Conservation (phyloP, 192 early-diverging fungal genomes). For the Rhizophagus sp. region DNA sequence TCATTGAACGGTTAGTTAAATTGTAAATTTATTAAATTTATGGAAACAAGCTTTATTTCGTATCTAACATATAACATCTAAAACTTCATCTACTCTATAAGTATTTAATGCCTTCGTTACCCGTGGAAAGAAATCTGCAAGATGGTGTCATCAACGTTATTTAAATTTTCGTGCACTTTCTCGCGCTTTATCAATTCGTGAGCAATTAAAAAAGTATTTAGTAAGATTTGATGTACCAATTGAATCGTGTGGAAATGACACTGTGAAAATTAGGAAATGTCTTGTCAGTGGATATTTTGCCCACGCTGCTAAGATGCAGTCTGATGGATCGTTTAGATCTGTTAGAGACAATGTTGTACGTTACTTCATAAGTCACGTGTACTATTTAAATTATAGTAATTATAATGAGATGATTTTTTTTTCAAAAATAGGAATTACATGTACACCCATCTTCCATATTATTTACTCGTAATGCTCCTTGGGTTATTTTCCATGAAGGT, state of each 20-base stretch:
- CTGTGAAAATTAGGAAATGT: slow-evolving; percentile 60
- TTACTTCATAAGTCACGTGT: neutral
- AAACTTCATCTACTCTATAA: slow-evolving; percentile 22
- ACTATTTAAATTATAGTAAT: no score
- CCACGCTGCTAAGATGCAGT: slow-evolving; percentile 67
- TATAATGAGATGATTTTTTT: no score
- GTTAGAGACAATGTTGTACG: slow-evolving; percentile 60
- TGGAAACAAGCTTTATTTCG: no score
- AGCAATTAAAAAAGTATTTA: slow-evolving; percentile 83
- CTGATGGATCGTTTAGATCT: slow-evolving; percentile 68
- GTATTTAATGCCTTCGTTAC: slow-evolving; percentile 79
- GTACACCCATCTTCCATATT: slow-evolving; percentile 93
- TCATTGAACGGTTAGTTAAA: slow-evolving; percentile 46
- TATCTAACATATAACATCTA: neutral
- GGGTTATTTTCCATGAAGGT: slow-evolving; percentile 93
- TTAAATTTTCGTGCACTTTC: slow-evolving; percentile 79
- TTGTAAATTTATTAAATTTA: neutral
- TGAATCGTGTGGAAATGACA: slow-evolving; percentile 32
- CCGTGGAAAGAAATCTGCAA: slow-evolving; percentile 49
- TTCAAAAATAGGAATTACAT: slow-evolving; percentile 40
- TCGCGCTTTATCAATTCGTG: slow-evolving; percentile 80
- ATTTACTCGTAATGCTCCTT: slow-evolving; percentile 87
- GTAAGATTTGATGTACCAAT: slow-evolving; percentile 25
- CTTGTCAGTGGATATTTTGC: slow-evolving; percentile 74
- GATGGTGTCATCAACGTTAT: slow-evolving; percentile 87